These are phyloP conservation scores for Microstegium vimineum DNA, from an alignment of 176 grass and related monocot species.

Conservation along the genomic window DNA sequence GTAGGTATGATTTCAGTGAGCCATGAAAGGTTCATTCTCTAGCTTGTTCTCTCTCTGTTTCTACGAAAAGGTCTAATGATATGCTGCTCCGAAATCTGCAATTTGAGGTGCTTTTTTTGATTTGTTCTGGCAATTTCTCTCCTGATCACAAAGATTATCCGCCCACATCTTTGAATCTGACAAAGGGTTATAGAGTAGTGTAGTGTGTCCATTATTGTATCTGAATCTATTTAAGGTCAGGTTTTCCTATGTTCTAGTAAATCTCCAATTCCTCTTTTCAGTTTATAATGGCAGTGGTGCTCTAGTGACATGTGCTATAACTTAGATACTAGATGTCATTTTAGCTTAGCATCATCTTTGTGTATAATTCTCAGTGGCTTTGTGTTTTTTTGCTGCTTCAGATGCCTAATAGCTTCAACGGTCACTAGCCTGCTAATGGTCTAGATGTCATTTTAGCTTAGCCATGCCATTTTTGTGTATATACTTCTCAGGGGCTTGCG, in stretches of 20 bases:
- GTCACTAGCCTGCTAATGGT: constrained; percentile 24
- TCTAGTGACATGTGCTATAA: not conserved
- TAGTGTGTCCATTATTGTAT: not conserved
- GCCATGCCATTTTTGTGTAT: not conserved
- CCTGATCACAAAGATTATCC: not conserved
- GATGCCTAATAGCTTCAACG: constrained; percentile 52
- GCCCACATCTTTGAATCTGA: not conserved
- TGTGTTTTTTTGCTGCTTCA: constrained; percentile 15
- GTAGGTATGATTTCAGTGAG: too few species aligned
- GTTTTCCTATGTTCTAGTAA: not conserved
- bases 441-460: constrained; percentile 3
- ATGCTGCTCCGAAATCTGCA: not conserved
- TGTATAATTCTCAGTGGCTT: not conserved
- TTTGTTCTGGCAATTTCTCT: not conserved
- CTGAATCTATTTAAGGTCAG: not conserved
- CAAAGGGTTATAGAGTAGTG: not conserved
- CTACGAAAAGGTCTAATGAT: not conserved
- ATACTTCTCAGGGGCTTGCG: not conserved
- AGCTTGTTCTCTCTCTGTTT: not conserved
- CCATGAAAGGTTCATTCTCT: not conserved
- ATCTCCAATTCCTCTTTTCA: not conserved
- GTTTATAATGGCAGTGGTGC: not conserved
- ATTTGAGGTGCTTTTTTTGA: not conserved
- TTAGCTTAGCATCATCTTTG: not conserved
- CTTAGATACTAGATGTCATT: not conserved